A percentile compares a stretch with the other conserved stretches of the same genome.
Evolutionary conservation across 108 stramenopile genomes (phyloP).

Genomic region (Skeletonema menzelii): DNA sequence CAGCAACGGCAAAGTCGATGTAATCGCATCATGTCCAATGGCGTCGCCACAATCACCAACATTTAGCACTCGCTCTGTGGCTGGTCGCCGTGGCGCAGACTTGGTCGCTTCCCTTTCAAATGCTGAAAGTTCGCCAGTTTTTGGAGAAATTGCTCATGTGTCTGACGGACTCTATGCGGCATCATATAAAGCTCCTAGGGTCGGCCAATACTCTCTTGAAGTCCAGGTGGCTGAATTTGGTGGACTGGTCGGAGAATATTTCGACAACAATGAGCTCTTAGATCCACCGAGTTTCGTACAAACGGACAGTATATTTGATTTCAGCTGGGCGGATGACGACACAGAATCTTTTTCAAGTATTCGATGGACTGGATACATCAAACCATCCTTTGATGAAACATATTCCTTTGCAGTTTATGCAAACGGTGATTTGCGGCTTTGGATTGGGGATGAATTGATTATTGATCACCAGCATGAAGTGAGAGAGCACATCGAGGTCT

Average conservation of each 20-base stretch:
- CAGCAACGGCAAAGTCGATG: slow-evolving; percentile 16
- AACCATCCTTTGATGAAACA: slow-evolving; percentile 16
- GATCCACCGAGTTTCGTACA: slow-evolving; percentile 43
- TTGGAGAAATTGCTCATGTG: slow-evolving; percentile 18
- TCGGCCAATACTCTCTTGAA: slow-evolving; percentile 58
- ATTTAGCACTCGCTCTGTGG: slow-evolving; percentile 22
- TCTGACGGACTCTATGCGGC: slow-evolving; percentile 57
- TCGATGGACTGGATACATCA: slow-evolving; percentile 44
- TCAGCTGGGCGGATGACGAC: slow-evolving; percentile 31
- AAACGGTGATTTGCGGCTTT: slow-evolving; percentile 78
- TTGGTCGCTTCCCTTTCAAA: slow-evolving; percentile 49
- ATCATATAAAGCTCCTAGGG: slow-evolving; percentile 57
- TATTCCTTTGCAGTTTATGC: slow-evolving; percentile 45
- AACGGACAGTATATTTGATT: slow-evolving; percentile 43
- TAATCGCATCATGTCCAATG: slow-evolving; percentile 21
- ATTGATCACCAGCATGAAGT: slow-evolving; percentile 66
- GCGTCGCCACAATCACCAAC: slow-evolving; percentile 12
- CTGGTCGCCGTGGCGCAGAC: slow-evolving; percentile 56
- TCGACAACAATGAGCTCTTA: slow-evolving; percentile 77
- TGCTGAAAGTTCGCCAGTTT: slow-evolving; percentile 7
- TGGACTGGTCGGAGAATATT: slow-evolving; percentile 82
- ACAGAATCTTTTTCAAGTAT: slow-evolving; percentile 37
- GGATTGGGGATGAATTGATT: slow-evolving; percentile 69
- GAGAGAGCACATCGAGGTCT: slow-evolving; percentile 9
- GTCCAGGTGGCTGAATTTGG: slow-evolving; percentile 46